phyloP scores from a whole-genome alignment of 768 basidiomycete genomes.

The Lactarius sp. region DNA sequence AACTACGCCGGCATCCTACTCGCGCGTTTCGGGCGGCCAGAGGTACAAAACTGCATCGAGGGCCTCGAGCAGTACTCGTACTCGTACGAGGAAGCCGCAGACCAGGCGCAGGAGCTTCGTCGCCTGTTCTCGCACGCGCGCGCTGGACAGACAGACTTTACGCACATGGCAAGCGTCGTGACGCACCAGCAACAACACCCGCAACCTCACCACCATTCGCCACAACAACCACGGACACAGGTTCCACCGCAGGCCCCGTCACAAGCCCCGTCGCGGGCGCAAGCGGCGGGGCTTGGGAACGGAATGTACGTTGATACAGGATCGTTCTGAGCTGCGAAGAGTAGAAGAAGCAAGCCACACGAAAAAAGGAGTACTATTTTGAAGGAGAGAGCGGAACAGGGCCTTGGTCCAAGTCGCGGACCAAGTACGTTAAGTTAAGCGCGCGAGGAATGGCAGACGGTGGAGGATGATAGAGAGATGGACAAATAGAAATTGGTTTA shows the following conservation, averaged over 20 bases:
- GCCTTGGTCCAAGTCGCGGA: neutral
- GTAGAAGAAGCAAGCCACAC: neutral
- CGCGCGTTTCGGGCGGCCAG: constrained; percentile 75
- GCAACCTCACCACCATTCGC: constrained; percentile 5
- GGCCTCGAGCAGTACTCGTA: constrained; percentile 86
- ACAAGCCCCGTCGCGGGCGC: neutral
- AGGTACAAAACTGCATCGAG: constrained; percentile 77
- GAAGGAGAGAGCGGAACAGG: neutral
- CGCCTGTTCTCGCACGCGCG: constrained; percentile 42
- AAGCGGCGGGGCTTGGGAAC: constrained; percentile 3
- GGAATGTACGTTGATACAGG: constrained; percentile 22
- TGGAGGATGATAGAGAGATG: neutral
- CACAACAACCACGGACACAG: neutral
- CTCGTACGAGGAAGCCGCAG: constrained; percentile 82
- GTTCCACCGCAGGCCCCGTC: neutral
- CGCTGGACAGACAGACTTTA: constrained; percentile 36
- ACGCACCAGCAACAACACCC: constrained; percentile 27
- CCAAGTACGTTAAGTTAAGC: neutral
- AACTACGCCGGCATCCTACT: constrained; percentile 80
- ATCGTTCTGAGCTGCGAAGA: constrained; percentile 9
- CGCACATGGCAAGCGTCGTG: constrained; percentile 39
- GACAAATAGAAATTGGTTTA: neutral
- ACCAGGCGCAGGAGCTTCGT: constrained; percentile 64
- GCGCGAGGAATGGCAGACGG: neutral
- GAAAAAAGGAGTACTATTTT: neutral